Evolutionary conservation across 2,329 filamentous ascomycete genomes (phyloP).

Genomic region (Biscogniauxia sp.): DNA sequence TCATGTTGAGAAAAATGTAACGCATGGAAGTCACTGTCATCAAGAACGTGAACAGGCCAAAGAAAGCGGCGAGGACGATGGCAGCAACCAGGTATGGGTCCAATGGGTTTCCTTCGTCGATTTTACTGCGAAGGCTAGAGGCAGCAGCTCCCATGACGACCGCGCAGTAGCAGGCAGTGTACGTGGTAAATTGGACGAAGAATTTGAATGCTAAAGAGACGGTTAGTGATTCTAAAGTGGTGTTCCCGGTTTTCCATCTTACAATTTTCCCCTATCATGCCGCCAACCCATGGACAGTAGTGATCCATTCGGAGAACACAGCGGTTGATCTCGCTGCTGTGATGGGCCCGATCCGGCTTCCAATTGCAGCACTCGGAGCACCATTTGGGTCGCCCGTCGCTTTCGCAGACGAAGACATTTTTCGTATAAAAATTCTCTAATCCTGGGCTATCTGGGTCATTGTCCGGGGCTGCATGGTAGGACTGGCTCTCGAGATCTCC

Average conservation of each 20-base stretch:
- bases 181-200: slow-evolving; percentile 83
- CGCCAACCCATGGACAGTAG: slow-evolving; percentile 95
- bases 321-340: slow-evolving; percentile 76
- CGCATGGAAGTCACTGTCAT: slow-evolving; percentile 75
- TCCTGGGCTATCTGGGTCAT: slow-evolving; percentile 60
- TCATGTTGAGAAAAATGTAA: slow-evolving; percentile 70
- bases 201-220: slow-evolving; percentile 72
- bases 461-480: slow-evolving; percentile 39
- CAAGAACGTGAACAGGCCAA: slow-evolving; percentile 73
- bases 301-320: slow-evolving; percentile 93
- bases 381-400: slow-evolving; percentile 81
- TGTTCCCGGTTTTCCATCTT: slow-evolving; percentile 23
- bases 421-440: slow-evolving; percentile 77
- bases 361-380: slow-evolving; percentile 81
- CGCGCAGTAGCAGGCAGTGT: slow-evolving; percentile 65
- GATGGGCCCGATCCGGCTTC: slow-evolving; percentile 86
- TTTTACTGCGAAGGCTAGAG: slow-evolving; percentile 59
- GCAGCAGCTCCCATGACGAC: slow-evolving; percentile 63
- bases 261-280: slow-evolving; percentile 81
- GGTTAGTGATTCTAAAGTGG: slow-evolving; percentile 7
- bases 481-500: slow-evolving; percentile 36
- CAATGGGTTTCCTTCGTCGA: slow-evolving; percentile 35
- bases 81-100: slow-evolving; percentile 65
- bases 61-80: slow-evolving; percentile 67
- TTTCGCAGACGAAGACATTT: slow-evolving; percentile 80